Conservation (phyloP, 1,139 yeast species). For the Hanseniaspora uvarum region DNA sequence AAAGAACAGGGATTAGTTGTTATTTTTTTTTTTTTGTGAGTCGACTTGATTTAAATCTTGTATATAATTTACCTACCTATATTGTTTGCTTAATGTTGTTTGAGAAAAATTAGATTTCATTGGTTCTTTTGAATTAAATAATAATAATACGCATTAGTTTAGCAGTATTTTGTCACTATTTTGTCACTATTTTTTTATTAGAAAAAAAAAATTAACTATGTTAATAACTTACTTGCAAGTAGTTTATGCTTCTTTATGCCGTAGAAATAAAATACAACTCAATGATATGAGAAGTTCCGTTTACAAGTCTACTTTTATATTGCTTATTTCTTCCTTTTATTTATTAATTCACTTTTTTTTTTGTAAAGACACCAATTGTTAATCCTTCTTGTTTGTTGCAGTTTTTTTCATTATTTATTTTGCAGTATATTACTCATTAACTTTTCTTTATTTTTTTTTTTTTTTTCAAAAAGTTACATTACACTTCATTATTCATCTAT, state of each 20-base stretch:
- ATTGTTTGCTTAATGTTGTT: background rate
- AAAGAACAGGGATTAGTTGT: too few relatives aligned
- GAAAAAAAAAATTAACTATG: too few relatives aligned
- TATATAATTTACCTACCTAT: background rate
- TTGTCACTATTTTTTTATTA: too few relatives aligned
- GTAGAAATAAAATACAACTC: background rate
- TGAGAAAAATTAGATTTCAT: too few relatives aligned
- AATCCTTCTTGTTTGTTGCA: too few relatives aligned
- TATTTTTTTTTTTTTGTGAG: background rate
- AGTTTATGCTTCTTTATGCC: background rate
- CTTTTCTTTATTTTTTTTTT: background rate
- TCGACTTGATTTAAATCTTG: background rate
- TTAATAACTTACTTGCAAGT: too few relatives aligned
- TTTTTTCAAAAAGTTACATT: background rate
- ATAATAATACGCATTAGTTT: too few relatives aligned
- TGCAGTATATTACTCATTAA: too few relatives aligned
- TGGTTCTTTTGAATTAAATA: too few relatives aligned
- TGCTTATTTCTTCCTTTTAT: background rate
- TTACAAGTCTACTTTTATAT: background rate
- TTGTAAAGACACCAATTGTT: too few relatives aligned
- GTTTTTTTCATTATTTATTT: too few relatives aligned
- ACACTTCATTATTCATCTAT: constrained; percentile 30
- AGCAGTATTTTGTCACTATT: too few relatives aligned
- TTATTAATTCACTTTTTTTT: background rate
- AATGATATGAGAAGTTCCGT: background rate